phyloP scores from a whole-genome alignment of 75 land plant species.

The Pinus albicaulis region DNA sequence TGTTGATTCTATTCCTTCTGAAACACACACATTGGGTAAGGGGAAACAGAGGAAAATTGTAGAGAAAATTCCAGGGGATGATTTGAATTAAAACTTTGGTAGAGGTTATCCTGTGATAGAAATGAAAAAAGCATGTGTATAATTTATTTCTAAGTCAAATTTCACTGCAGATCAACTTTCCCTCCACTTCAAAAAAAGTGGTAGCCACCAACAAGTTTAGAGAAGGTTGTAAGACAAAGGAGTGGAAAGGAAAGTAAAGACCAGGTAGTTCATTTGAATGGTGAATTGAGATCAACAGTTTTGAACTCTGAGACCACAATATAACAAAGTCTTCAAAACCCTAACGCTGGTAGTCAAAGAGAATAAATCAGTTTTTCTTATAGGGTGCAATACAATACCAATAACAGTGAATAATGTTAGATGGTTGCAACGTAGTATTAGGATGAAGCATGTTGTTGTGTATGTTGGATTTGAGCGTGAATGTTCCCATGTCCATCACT shows the following conservation, averaged over 20 bases:
- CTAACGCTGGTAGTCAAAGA: constrained; percentile 7
- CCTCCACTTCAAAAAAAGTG: constrained; percentile 73
- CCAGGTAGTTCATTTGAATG: constrained; percentile 16
- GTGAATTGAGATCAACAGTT: constrained; percentile 9
- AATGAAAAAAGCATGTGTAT: constrained; percentile 68
- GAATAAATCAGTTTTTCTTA: constrained; percentile 39
- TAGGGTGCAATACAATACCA: constrained; percentile 55
- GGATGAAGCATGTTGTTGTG: constrained; percentile 27
- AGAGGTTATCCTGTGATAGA: constrained; percentile 43
- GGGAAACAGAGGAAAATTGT: constrained; percentile 24
- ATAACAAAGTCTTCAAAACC: constrained; percentile 16
- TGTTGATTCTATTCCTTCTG: constrained; percentile 14
- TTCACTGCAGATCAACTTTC: constrained; percentile 55
- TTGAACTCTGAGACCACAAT: constrained; percentile 12
- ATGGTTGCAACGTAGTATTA: constrained; percentile 13
- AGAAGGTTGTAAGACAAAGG: constrained; percentile 34
- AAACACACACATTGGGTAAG: background rate
- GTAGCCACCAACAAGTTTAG: constrained; percentile 23
- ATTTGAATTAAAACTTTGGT: constrained; percentile 35
- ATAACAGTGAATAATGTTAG: constrained; percentile 13
- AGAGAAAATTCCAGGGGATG: constrained; percentile 22
- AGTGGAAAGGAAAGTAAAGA: constrained; percentile 22
- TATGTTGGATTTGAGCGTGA: constrained; percentile 98
- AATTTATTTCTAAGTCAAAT: constrained; percentile 63
- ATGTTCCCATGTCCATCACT: constrained; percentile 93